phyloP scores from a whole-genome alignment of 1,284 basidiomycete genomes.

The Thecaphora thlaspeos region DNA sequence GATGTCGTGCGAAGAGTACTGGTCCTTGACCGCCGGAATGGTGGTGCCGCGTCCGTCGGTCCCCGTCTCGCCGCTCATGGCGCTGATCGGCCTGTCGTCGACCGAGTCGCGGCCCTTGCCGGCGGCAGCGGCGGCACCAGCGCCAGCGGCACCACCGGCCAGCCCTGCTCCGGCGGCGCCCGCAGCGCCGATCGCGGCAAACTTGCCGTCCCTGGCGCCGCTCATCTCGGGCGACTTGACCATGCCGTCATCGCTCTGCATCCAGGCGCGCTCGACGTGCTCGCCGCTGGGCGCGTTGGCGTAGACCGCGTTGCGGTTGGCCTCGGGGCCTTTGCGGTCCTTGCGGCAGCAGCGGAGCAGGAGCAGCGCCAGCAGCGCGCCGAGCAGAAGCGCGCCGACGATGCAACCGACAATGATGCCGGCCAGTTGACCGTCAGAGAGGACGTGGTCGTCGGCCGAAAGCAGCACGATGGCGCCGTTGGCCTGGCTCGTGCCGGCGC shows the following conservation, averaged over 20 bases:
- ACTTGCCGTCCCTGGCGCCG: too few relatives aligned
- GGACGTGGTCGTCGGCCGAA: conserved; percentile 19
- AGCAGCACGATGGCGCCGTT: conserved; percentile 39
- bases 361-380: conserved; percentile 31
- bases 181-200: too few relatives aligned
- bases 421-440: conserved; percentile 28
- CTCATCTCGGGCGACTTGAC: too few relatives aligned
- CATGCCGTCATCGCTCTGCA: conserved; percentile 38
- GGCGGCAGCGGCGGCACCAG: too few relatives aligned
- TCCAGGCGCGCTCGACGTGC: conserved; percentile 42
- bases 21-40: conserved; percentile 46
- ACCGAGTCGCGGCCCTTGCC: conserved; percentile 22
- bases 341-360: conserved; percentile 31
- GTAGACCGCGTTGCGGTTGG: conserved; percentile 24
- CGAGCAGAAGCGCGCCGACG: conserved; percentile 42
- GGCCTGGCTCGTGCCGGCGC: conserved; percentile 39
- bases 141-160: too few relatives aligned
- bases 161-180: too few relatives aligned
- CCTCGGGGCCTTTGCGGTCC: conserved; percentile 20
- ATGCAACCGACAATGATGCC: conserved; percentile 45
- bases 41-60: conserved; percentile 48
- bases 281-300: conserved; percentile 23
- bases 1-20: conserved; percentile 52
- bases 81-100: conserved; percentile 34
- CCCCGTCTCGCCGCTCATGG: conserved; percentile 36